Conservation (phyloP, 2,329 filamentous ascomycete genomes). For the Colletotrichum sp. region DNA sequence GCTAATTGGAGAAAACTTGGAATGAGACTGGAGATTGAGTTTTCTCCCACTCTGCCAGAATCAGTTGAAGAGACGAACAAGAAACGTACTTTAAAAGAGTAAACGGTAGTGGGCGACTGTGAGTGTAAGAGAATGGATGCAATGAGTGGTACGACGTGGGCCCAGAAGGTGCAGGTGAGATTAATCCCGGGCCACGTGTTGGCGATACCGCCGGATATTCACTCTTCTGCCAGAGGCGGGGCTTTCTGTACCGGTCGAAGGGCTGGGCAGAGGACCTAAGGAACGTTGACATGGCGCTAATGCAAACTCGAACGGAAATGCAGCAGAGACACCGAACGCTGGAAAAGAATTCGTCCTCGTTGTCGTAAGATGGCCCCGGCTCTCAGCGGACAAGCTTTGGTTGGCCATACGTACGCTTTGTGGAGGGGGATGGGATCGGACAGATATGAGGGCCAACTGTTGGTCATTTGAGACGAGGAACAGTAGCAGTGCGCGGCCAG, state of each 20-base stretch:
- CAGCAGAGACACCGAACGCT: not conserved
- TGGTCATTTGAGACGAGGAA: not conserved
- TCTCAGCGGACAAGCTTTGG: not conserved
- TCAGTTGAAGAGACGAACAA: not conserved
- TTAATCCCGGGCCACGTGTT: not conserved
- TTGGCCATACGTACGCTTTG: not conserved
- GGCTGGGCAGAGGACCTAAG: not conserved
- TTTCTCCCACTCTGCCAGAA: constrained; percentile 1
- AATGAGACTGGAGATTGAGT: not conserved
- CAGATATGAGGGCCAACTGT: not conserved
- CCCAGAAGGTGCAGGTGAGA: not conserved
- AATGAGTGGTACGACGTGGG: not conserved
- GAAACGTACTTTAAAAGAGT: not conserved
- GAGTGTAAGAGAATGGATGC: not conserved
- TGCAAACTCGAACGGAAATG: not conserved
- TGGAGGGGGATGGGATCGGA: not conserved
- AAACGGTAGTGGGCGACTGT: not conserved
- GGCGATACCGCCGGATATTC: not conserved
- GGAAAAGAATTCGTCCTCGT: not conserved
- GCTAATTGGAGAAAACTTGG: constrained; percentile 2
- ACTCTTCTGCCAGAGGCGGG: not conserved
- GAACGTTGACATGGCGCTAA: not conserved
- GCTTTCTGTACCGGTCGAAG: not conserved
- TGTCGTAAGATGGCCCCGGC: not conserved
- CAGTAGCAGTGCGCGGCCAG: not conserved